A percentile compares a stretch with the other conserved stretches of the same genome.
Evolutionary conservation across 345 rosid species (phyloP).

Genomic region (Gossypium raimondii): DNA sequence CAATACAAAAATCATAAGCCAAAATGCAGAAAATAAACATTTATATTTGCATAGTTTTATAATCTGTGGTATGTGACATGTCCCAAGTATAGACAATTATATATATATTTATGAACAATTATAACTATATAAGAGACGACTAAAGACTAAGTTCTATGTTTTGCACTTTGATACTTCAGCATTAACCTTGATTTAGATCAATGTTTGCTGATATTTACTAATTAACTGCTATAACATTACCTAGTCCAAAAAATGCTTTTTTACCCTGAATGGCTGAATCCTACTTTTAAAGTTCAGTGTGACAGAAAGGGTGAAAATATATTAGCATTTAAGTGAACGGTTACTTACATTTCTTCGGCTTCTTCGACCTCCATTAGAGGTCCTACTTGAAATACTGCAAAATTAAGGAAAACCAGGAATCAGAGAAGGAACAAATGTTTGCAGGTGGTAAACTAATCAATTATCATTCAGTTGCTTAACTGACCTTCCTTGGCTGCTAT

Average conservation of each 20-base stretch:
- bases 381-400: conserved; percentile 51
- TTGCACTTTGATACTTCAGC: too few species aligned
- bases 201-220: too few species aligned
- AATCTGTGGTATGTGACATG: neutral
- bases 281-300: neutral
- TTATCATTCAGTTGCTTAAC: conserved; percentile 15
- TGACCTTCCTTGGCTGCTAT: conserved; percentile 53
- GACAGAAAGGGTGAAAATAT: neutral
- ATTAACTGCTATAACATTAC: too few species aligned
- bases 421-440: neutral
- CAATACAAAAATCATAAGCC: conserved; percentile 5
- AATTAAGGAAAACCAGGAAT: conserved; percentile 6
- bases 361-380: conserved; percentile 61
- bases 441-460: neutral
- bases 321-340: neutral
- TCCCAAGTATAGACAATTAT: neutral
- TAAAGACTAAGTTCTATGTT: too few species aligned
- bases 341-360: conserved; percentile 71
- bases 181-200: too few species aligned
- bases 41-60: neutral
- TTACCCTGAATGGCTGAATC: neutral
- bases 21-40: neutral
- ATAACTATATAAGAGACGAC: too few species aligned
- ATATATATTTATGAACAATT: neutral
- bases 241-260: too few species aligned